Evolutionary conservation across 257 asterid species (phyloP).

Genomic region (Ophiorrhiza pumila): DNA sequence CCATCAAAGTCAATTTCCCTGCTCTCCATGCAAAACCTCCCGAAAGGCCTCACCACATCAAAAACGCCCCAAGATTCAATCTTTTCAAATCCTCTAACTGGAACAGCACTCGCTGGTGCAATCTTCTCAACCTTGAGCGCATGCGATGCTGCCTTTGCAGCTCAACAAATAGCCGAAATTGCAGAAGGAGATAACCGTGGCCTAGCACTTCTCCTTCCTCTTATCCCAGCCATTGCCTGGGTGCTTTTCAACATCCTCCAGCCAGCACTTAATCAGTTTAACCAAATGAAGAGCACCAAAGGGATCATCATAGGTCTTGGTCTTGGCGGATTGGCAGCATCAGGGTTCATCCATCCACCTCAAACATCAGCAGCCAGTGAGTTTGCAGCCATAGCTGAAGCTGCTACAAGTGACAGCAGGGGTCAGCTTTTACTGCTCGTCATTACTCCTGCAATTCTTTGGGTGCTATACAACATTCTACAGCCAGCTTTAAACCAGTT

Average conservation of each 20-base stretch:
- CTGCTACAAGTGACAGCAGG: conserved; percentile 65
- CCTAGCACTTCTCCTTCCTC: conserved; percentile 60
- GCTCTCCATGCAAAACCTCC: conserved; percentile 48
- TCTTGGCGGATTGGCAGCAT: conserved; percentile 55
- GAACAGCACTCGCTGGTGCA: conserved; percentile 67
- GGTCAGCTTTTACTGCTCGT: conserved; percentile 79
- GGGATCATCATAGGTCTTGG: conserved; percentile 72
- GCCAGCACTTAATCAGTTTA: conserved; percentile 83
- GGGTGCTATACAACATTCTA: conserved; percentile 80
- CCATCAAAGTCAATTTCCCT: conserved; percentile 38
- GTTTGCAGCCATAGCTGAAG: conserved; percentile 46
- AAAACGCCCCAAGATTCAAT: conserved; percentile 11
- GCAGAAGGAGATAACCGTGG: conserved; percentile 95
- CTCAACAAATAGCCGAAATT: conserved; percentile 78
- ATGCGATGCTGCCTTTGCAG: conserved; percentile 74
- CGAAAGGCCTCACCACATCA: conserved; percentile 25
- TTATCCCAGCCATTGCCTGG: conserved; percentile 83
- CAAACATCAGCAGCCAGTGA: conserved; percentile 59
- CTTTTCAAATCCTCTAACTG: conserved; percentile 23
- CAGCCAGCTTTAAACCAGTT: conserved; percentile 97
- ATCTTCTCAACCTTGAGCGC: conserved; percentile 69
- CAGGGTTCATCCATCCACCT: conserved; percentile 45
- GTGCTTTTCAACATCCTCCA: conserved; percentile 85
- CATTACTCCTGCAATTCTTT: conserved; percentile 72
- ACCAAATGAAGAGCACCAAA: conserved; percentile 62